Base-by-base conservation (phyloP, 1,139 yeast species). In the Diutina rugosa region DNA sequence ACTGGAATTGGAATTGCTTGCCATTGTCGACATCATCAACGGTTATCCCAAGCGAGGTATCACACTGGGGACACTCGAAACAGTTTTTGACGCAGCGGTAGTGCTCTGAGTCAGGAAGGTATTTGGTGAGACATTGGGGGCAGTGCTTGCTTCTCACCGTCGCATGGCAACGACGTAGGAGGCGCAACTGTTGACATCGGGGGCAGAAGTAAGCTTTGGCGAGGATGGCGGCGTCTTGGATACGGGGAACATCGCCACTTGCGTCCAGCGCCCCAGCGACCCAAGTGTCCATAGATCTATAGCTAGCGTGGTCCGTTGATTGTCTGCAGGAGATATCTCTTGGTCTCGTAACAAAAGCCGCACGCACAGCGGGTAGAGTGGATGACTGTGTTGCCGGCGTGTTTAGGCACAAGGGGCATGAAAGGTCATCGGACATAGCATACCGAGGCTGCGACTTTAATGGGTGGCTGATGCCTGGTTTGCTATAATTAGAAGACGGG, bases 61-160 rank as follows among this genome's bases (percentile, higher is more conserved):
- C 56, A 61, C 79, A 76, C 12, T 59, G 51, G 1, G 79, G 79
- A 59, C 80, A 76, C 28, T 63, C 65, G 58, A 74, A 74, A 60
- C 80, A 76, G 60, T 72, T 75, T 57, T 68, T 70, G 10, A 66
- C 58, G 60, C 79, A 76, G 56, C 65, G 61, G 1, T 64, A 57
- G 29, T 55, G 48, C 3, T 61, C 60, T 4, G 64, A 67, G 16
- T 6, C 60, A 63, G 26, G 26, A 9, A 73, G 60, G 60, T 69
- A 73, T 59, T 72, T 74, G 10, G 68, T 61, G 64, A 72, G 65
- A 61, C 80, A 75, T 58, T 68, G 69, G 56, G 72, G 62, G 60
- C 79, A 76, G 63, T 65, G 74, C 59, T 71, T 72, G 58, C 63
- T 60, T 26, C 64, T 68, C 9, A 69, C 61, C 21, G 62, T 64